Percentiles rank a stretch among this genome's conserved stretches.
Conservation (phyloP, 768 basidiomycete genomes). For the Phlebiopsis flavidoalba region DNA sequence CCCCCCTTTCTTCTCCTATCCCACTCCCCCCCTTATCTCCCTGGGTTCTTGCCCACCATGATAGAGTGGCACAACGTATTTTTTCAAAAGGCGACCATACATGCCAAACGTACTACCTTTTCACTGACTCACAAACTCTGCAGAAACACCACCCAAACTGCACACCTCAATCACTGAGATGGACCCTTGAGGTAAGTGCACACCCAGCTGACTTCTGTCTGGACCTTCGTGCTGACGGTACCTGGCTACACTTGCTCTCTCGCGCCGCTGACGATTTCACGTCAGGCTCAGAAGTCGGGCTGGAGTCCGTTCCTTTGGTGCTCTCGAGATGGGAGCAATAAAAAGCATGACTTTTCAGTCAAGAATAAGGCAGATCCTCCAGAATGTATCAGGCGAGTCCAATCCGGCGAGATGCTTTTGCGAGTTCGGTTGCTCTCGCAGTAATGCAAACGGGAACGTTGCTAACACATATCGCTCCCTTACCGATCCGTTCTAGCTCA, state of each 20-base stretch:
- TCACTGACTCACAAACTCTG: no score
- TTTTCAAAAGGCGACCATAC: background rate
- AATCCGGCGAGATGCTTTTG: conserved; percentile 20
- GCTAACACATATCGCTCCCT: background rate
- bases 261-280: background rate
- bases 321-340: conserved; percentile 13
- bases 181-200: conserved; percentile 3
- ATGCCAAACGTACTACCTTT: conserved; percentile 1
- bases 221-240: background rate
- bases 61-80: background rate
- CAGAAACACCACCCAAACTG: no score
- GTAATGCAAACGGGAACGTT: background rate
- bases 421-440: conserved; percentile 12
- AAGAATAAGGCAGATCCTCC: conserved; percentile 2
- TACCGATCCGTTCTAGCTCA: conserved; percentile 26
- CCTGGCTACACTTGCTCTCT: background rate
- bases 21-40: no score
- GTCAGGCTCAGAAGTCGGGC: background rate
- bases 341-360: conserved; percentile 1
- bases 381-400: conserved; percentile 5
- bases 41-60: background rate
- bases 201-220: background rate
- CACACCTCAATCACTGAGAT: no score
- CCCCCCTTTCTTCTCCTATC: no score
- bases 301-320: conserved; percentile 1